Percentiles rank a stretch among this genome's conserved stretches.
These are phyloP conservation scores for Mycocalia duriaeana DNA, from an alignment of 1,284 basidiomycete genomes.

Conservation along the genomic window DNA sequence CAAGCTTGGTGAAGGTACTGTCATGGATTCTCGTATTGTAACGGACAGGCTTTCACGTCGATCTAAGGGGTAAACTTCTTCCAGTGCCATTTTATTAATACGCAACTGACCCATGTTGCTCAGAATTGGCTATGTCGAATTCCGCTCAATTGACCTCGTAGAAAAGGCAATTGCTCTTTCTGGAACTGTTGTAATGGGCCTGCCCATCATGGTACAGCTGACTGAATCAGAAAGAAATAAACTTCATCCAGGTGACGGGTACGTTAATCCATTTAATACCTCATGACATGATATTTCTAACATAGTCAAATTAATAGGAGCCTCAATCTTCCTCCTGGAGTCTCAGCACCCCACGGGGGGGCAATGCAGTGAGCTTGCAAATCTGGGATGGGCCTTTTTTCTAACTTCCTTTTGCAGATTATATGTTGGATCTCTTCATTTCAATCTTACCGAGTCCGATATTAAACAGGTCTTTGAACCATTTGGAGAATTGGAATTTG, in stretches of 20 bases:
- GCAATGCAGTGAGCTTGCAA: too few relatives aligned
- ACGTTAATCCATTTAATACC: conserved; percentile 19
- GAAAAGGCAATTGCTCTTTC: conserved; percentile 85
- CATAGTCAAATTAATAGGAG: conserved; percentile 45
- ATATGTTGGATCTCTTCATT: conserved; percentile 95
- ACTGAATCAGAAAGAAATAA: conserved; percentile 96
- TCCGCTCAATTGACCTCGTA: conserved; percentile 85
- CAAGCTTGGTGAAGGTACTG: conserved; percentile 86
- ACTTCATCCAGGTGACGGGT: conserved; percentile 80
- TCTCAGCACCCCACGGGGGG: conserved; percentile 61
- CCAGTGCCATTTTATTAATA: conserved; percentile 1
- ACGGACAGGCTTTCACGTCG: conserved; percentile 89
- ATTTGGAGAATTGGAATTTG: conserved; percentile 95
- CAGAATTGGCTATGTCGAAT: conserved; percentile 94
- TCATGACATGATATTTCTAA: conserved; percentile 13
- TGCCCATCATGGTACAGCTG: conserved; percentile 93
- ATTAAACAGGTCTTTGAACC: conserved; percentile 98
- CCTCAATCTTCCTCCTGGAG: conserved; percentile 73
- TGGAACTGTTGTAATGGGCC: conserved; percentile 95
- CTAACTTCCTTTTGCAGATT: conserved; percentile 52
- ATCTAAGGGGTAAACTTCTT: conserved; percentile 80
- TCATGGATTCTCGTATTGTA: conserved; percentile 93
- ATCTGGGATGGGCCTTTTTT: too few relatives aligned
- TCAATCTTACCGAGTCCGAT: conserved; percentile 93
- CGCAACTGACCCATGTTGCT: conserved; percentile 1